phyloP scores from a whole-genome alignment of 2,329 filamentous ascomycete genomes.

The Fusarium buharicum region DNA sequence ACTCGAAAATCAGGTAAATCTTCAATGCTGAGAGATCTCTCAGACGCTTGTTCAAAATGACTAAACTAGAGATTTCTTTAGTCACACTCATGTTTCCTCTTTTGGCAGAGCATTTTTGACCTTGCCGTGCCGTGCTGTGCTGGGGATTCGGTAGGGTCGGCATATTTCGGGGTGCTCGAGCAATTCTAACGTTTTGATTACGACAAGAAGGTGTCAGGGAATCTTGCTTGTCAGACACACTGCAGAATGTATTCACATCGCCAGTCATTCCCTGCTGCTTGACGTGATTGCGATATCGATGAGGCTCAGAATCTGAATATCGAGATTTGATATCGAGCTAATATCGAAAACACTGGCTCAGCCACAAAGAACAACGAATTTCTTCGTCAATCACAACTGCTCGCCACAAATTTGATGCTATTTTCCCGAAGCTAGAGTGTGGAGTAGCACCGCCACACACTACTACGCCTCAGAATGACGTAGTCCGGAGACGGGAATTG shows the following conservation, averaged over 20 bases:
- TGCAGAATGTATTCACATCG: conserved; percentile 10
- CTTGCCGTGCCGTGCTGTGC: conserved; percentile 9
- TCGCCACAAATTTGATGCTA: conserved; percentile 20
- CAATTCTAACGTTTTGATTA: conserved; percentile 26
- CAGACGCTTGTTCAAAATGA: conserved; percentile 10
- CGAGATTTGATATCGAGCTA: conserved; percentile 21
- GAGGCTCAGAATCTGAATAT: conserved; percentile 22
- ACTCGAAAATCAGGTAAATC: conserved; percentile 25
- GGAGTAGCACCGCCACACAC: conserved; percentile 23
- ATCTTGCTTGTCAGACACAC: conserved; percentile 23
- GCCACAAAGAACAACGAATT: conserved; percentile 29
- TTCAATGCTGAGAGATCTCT: not conserved
- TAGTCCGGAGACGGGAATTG: conserved; percentile 7
- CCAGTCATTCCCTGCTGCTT: not conserved
- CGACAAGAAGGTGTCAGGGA: conserved; percentile 29
- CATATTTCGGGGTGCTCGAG: conserved; percentile 19
- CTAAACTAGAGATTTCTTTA: conserved; percentile 10
- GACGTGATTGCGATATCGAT: conserved; percentile 4
- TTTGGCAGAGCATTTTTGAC: conserved; percentile 11
- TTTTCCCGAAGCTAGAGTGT: conserved; percentile 22
- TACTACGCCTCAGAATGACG: conserved; percentile 36
- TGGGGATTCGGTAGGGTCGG: conserved; percentile 37
- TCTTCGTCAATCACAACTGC: conserved; percentile 6
- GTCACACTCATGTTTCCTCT: conserved; percentile 22
- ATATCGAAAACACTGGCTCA: conserved; percentile 15